A percentile compares a stretch with the other conserved stretches of the same genome.
These are phyloP conservation scores for Spirogloea muscicola DNA, from an alignment of 139 green algal species.

Conservation along the genomic window DNA sequence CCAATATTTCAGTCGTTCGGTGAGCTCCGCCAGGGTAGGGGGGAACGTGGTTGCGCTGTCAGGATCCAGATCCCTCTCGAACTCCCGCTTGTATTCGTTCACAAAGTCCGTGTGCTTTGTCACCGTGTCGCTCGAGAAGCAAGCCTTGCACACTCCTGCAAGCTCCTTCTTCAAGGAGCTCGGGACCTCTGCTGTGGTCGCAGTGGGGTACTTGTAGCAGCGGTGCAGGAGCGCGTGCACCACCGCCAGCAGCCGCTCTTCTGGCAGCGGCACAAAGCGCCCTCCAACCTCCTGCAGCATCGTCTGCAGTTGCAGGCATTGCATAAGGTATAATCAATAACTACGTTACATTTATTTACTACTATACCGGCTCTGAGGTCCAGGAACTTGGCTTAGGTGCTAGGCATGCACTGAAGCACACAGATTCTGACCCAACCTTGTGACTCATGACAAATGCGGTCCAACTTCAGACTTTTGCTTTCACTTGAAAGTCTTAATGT, in stretches of 20 bases:
- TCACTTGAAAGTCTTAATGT: too few species aligned
- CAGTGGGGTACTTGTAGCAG: constrained; percentile 74
- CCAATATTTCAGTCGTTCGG: constrained; percentile 62
- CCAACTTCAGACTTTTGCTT: too few species aligned
- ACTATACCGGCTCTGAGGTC: too few species aligned
- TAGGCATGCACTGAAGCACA: too few species aligned
- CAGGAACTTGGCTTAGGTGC: too few species aligned
- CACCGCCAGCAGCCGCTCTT: constrained; percentile 91
- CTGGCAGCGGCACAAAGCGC: constrained; percentile 74
- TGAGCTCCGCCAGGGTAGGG: constrained; percentile 76
- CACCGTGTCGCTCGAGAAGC: constrained; percentile 58
- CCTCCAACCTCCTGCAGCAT: constrained; percentile 66
- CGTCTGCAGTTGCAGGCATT: constrained; percentile 50
- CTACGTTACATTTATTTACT: too few species aligned
- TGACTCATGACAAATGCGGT: too few species aligned
- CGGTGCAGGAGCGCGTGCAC: constrained; percentile 88
- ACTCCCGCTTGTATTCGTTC: constrained; percentile 70
- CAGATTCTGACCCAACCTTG: too few species aligned
- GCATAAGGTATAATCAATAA: too few species aligned
- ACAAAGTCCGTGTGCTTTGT: constrained; percentile 57
- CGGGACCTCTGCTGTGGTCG: constrained; percentile 66
- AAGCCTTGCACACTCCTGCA: constrained; percentile 51
- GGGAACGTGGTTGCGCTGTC: constrained; percentile 65
- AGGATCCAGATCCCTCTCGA: constrained; percentile 85
- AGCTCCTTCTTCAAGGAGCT: constrained; percentile 78